Percentiles rank a stretch among this genome's conserved stretches.
Evolutionary conservation across 2,329 filamentous ascomycete species (phyloP).

Genomic region (Diaporthe caulivora): DNA sequence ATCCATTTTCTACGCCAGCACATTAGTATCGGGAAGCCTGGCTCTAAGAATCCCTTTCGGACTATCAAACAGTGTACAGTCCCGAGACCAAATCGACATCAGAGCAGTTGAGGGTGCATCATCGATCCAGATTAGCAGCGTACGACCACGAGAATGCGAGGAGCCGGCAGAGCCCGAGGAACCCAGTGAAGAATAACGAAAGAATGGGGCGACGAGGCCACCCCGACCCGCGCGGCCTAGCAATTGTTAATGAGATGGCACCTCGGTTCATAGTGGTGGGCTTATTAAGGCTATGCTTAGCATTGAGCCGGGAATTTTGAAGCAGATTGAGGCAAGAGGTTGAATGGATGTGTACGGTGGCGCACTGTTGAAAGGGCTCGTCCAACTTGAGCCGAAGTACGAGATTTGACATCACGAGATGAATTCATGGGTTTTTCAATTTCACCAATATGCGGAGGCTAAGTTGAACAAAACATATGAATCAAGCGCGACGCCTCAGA

Average conservation of each 20-base stretch:
- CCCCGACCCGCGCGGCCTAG: constrained; percentile 5
- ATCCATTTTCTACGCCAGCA: not conserved
- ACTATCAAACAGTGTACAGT: not conserved
- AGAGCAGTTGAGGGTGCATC: not conserved
- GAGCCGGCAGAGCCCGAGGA: constrained; percentile 15
- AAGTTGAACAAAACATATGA: not conserved
- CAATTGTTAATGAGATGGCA: not conserved
- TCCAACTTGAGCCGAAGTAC: not conserved
- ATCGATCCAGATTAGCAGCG: not conserved
- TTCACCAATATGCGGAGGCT: not conserved
- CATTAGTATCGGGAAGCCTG: not conserved
- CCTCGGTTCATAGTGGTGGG: not conserved
- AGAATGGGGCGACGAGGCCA: constrained; percentile 1
- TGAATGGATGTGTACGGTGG: not conserved
- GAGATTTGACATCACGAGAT: not conserved
- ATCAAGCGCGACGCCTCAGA: rapidly evolving
- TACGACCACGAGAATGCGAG: constrained; percentile 16
- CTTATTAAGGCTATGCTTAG: too few relatives aligned
- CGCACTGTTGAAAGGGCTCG: too few relatives aligned
- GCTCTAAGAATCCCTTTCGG: not conserved
- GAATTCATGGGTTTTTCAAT: not conserved
- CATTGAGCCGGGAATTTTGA: not conserved
- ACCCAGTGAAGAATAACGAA: constrained; percentile 4
- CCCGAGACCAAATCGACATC: not conserved
- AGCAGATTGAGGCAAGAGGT: not conserved